phyloP scores from a whole-genome alignment of 2,329 filamentous ascomycete genomes.

The Fusarium fracticaudum region DNA sequence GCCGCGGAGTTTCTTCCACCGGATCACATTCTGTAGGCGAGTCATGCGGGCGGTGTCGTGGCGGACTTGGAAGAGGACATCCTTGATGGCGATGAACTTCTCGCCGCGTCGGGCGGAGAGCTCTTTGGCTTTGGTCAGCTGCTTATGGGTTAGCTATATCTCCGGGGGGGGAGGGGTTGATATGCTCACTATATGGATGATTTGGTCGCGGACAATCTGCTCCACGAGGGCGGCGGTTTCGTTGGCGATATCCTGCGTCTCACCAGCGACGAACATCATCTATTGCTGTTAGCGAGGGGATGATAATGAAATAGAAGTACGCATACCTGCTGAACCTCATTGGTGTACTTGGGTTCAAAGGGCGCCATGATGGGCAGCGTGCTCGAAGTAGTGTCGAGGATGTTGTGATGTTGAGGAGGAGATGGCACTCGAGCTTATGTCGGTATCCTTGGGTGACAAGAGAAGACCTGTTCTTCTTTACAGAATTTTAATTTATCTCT shows the following conservation, averaged over 20 bases:
- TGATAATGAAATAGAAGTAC: rapidly evolving
- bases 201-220: slow-evolving; percentile 94
- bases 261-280: slow-evolving; percentile 37
- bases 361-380: not conserved
- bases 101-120: slow-evolving; percentile 90
- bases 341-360: not conserved
- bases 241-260: slow-evolving; percentile 56
- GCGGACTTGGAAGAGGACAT: slow-evolving; percentile 93
- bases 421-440: not conserved
- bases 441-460: not conserved
- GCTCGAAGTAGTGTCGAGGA: not conserved
- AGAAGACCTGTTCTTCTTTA: too few species aligned
- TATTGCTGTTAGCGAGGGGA: not conserved
- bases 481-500: rapidly evolving
- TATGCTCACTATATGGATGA: slow-evolving; percentile 80
- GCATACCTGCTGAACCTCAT: slow-evolving; percentile 19
- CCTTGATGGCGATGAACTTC: slow-evolving; percentile 87
- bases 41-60: slow-evolving; percentile 96
- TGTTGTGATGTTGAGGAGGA: not conserved
- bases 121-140: slow-evolving; percentile 86
- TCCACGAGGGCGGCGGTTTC: slow-evolving; percentile 96
- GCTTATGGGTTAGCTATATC: not conserved
- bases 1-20: slow-evolving; percentile 97
- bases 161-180: rapidly evolving
- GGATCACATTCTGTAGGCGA: slow-evolving; percentile 89